Evolutionary conservation across 2,329 filamentous ascomycete genomes (phyloP).

Genomic region (Phialocephala subalpina): DNA sequence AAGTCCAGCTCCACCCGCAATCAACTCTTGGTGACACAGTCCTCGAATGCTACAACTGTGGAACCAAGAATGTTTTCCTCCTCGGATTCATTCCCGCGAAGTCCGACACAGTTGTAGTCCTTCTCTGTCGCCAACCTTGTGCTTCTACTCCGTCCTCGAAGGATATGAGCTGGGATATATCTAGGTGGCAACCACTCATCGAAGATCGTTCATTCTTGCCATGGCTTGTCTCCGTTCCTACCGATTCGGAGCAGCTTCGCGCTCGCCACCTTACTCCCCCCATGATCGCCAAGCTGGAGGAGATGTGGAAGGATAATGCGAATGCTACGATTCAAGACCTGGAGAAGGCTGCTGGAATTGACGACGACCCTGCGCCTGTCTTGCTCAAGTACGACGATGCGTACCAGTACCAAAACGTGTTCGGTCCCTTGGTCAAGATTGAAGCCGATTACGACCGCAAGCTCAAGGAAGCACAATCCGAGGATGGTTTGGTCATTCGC

Average conservation of each 20-base stretch:
- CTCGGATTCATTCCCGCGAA: constrained; percentile 98
- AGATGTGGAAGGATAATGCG: constrained; percentile 97
- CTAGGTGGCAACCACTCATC: constrained; percentile 96
- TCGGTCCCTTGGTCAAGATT: constrained; percentile 97
- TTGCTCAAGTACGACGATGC: constrained; percentile 95
- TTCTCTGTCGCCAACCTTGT: constrained; percentile 95
- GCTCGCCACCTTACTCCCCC: constrained; percentile 92
- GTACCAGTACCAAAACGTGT: constrained; percentile 98
- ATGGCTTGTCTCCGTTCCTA: constrained; percentile 90
- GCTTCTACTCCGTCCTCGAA: constrained; percentile 94
- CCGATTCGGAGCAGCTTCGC: constrained; percentile 94
- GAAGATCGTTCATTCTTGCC: constrained; percentile 94
- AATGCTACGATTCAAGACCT: constrained; percentile 88
- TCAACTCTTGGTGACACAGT: constrained; percentile 95
- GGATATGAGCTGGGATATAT: constrained; percentile 99
- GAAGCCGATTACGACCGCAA: constrained; percentile 99
- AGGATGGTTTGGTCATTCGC: constrained; percentile 91
- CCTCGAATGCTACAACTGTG: constrained; percentile 98
- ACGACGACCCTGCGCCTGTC: constrained; percentile 94
- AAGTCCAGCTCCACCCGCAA: constrained; percentile 94
- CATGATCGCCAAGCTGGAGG: constrained; percentile 94
- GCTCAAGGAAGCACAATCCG: constrained; percentile 96
- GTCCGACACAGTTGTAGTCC: constrained; percentile 96
- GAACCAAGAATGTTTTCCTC: constrained; percentile 98
- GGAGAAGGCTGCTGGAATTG: constrained; percentile 89